Conservation (phyloP, 768 basidiomycete genomes). For the Boletus pseudopeckii region DNA sequence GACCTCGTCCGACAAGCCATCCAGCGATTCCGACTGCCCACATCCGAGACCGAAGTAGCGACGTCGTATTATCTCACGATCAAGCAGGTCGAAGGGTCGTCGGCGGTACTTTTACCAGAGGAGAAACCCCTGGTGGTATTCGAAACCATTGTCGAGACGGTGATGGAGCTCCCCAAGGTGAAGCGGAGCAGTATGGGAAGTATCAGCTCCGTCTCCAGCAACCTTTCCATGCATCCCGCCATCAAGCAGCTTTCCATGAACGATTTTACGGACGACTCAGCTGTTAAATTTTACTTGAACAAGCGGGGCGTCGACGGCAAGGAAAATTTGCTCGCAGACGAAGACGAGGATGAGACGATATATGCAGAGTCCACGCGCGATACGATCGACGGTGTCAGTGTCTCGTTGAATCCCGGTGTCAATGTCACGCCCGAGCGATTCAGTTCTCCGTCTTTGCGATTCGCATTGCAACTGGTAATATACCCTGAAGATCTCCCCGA, state of each 20-base stretch:
- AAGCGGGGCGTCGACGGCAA: conserved; percentile 46
- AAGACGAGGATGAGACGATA: conserved; percentile 41
- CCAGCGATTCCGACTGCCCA: conserved; percentile 85
- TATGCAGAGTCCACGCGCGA: conserved; percentile 36
- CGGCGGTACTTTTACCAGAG: conserved; percentile 62
- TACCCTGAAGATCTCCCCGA: conserved; percentile 91
- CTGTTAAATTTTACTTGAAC: conserved; percentile 95
- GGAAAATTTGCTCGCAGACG: conserved; percentile 44
- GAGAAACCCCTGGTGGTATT: conserved; percentile 90
- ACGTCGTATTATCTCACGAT: conserved; percentile 83
- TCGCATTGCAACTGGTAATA: conserved; percentile 83
- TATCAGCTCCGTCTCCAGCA: conserved; percentile 90
- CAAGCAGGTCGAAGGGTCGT: conserved; percentile 88
- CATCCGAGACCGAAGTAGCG: conserved; percentile 51
- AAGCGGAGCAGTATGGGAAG: conserved; percentile 92
- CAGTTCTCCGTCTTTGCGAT: conserved; percentile 79
- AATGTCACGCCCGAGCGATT: conserved; percentile 69
- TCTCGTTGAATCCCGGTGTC: conserved; percentile 24
- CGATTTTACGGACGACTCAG: conserved; percentile 95
- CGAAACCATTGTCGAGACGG: conserved; percentile 77
- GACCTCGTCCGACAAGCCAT: conserved; percentile 91
- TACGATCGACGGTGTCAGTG: conserved; percentile 25
- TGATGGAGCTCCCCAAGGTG: conserved; percentile 80
- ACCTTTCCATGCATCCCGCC: conserved; percentile 91
- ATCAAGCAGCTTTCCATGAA: conserved; percentile 95